Conservation (phyloP, 2,329 filamentous ascomycete species). For the Mycosphaerella arachidis region DNA sequence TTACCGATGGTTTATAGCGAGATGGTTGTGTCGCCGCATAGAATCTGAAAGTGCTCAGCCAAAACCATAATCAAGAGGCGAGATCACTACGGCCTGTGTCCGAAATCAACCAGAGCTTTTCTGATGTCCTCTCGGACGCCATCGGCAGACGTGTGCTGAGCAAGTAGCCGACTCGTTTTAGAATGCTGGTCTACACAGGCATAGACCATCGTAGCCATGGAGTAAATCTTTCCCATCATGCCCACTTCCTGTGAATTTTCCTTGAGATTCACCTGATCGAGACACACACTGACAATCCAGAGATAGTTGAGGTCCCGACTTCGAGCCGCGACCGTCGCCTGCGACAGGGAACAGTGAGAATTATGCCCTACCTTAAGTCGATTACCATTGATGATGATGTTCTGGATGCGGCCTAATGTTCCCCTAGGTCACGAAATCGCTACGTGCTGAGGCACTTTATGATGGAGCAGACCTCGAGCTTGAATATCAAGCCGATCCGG, state of each 20-base stretch:
- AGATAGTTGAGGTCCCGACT: not conserved
- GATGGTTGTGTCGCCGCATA: not conserved
- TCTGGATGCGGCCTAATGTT: not conserved
- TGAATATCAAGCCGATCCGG: not conserved
- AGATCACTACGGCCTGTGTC: not conserved
- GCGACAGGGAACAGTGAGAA: not conserved
- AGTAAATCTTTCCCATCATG: conserved; percentile 13
- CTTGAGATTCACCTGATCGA: conserved; percentile 7
- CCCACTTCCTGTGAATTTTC: conserved; percentile 9
- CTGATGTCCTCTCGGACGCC: not conserved
- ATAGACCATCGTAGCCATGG: conserved; percentile 1
- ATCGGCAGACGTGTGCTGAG: not conserved
- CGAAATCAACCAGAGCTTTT: not conserved
- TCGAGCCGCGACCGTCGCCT: not conserved
- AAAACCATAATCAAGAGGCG: not conserved
- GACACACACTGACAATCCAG: conserved; percentile 15
- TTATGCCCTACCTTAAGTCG: not conserved
- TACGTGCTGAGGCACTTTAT: not conserved
- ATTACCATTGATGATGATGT: not conserved
- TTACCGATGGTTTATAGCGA: not conserved
- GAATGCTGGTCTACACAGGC: not conserved
- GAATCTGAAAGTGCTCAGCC: not conserved
- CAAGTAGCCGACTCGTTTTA: not conserved
- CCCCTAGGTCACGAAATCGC: conserved; percentile 3
- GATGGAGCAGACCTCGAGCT: not conserved